These are phyloP conservation scores for Rhizophagus clarus DNA, from an alignment of 192 early-diverging fungal species.

Conservation along the genomic window DNA sequence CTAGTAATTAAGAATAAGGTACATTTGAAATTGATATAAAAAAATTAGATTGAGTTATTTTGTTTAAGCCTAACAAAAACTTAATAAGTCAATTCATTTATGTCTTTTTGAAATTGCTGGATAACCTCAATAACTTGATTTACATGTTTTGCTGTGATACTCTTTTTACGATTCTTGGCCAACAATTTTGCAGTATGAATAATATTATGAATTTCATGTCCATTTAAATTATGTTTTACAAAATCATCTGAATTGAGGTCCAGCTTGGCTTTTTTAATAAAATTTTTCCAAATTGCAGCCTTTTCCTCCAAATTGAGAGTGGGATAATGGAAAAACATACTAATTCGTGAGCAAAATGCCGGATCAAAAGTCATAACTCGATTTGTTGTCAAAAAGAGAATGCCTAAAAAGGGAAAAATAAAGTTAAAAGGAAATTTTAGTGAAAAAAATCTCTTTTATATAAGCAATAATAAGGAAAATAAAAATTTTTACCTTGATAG, in stretches of 20 bases:
- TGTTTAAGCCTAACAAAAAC: no score
- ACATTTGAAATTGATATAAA: no score
- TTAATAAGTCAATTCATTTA: no score
- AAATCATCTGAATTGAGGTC: not conserved
- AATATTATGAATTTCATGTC: slow-evolving; percentile 17
- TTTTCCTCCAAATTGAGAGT: slow-evolving; percentile 41
- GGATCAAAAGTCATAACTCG: slow-evolving; percentile 58
- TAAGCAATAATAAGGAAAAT: not conserved
- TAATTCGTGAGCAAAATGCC: slow-evolving; percentile 56
- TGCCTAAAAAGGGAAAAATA: slow-evolving; percentile 55
- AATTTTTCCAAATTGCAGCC: slow-evolving; percentile 51
- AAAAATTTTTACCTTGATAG: slow-evolving; percentile 34
- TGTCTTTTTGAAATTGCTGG: not conserved
- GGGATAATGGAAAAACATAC: slow-evolving; percentile 54
- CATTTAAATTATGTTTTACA: slow-evolving; percentile 12
- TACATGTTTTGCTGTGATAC: not conserved
- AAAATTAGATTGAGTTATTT: no score
- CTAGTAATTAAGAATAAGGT: no score
- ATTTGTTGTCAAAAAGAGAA: slow-evolving; percentile 66
- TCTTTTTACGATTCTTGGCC: not conserved
- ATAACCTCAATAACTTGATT: not conserved
- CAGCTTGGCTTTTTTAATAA: slow-evolving; percentile 39
- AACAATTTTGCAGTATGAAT: not conserved
- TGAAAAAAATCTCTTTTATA: not conserved
- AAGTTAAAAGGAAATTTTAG: not conserved